Evolutionary conservation across 108 stramenopile species (phyloP).

Genomic region (Nannochloropsis gaditana): DNA sequence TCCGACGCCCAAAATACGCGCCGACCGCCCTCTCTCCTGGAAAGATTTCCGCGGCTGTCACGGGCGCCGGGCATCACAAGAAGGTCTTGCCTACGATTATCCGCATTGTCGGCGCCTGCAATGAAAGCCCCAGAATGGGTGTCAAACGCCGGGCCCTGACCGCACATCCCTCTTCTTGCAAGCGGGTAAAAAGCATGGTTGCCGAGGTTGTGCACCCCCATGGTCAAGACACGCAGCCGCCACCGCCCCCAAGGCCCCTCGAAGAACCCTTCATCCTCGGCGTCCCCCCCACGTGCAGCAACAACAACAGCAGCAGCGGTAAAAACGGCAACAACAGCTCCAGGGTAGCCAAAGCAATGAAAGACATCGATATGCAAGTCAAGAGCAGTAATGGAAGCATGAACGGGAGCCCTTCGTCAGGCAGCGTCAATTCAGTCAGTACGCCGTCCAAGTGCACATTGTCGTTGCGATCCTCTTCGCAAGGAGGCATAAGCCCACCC

Average conservation of each 20-base stretch:
- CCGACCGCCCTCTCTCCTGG: not conserved
- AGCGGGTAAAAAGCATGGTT: not conserved
- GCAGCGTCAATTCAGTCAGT: not conserved
- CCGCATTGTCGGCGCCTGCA: not conserved
- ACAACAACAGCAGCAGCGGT: not conserved
- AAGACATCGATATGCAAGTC: not conserved
- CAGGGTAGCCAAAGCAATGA: not conserved
- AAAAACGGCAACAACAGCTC: not conserved
- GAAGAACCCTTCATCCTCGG: slow-evolving; percentile 10
- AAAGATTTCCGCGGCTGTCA: not conserved
- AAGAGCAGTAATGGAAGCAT: not conserved
- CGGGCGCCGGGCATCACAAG: not conserved
- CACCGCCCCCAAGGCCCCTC: not conserved
- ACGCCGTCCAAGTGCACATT: not conserved
- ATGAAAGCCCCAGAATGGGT: not conserved
- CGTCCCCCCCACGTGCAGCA: not conserved
- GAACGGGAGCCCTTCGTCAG: not conserved
- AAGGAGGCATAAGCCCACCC: not conserved
- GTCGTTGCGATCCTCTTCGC: not conserved
- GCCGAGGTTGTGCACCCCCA: not conserved
- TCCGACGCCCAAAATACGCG: not conserved
- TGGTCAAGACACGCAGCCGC: slow-evolving; percentile 15
- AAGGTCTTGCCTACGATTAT: not conserved
- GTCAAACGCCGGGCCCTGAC: not conserved
- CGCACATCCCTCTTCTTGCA: not conserved